Conservation (phyloP, 176 grass and related monocot genomes). For the Luzula sylvatica region DNA sequence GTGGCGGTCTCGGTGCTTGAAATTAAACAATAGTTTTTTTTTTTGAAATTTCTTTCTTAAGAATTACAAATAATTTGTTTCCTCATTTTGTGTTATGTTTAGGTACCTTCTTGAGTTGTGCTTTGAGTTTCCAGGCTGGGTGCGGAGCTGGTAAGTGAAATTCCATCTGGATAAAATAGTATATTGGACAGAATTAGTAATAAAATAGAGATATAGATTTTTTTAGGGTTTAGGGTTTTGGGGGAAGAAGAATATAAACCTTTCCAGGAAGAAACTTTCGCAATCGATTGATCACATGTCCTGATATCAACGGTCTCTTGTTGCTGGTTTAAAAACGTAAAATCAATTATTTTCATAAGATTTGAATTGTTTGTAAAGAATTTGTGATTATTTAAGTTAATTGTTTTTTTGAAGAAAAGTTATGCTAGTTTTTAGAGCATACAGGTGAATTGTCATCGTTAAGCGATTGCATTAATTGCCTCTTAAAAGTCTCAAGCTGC, state of each 20-base stretch:
- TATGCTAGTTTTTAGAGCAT: slow-evolving; percentile 7
- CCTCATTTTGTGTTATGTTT: too few species aligned
- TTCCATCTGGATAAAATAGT: slow-evolving; percentile 36
- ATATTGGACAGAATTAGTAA: neutral
- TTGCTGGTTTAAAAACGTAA: slow-evolving; percentile 18
- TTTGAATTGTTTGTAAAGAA: neutral
- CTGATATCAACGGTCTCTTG: slow-evolving; percentile 68
- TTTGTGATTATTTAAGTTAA: slow-evolving; percentile 4
- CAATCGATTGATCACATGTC: slow-evolving; percentile 56
- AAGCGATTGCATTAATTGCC: slow-evolving; percentile 76
- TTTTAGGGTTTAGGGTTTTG: too few species aligned
- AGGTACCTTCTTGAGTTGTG: slow-evolving; percentile 43
- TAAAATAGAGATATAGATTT: neutral
- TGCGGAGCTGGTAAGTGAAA: slow-evolving; percentile 20
- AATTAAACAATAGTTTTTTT: too few species aligned
- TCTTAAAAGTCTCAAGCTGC: slow-evolving; percentile 90
- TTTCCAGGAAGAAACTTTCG: slow-evolving; percentile 65
- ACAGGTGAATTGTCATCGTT: slow-evolving; percentile 58
- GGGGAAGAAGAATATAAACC: slow-evolving; percentile 10
- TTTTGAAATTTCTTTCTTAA: too few species aligned
- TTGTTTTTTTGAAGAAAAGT: slow-evolving; percentile 1
- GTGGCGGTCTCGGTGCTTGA: slow-evolving; percentile 31
- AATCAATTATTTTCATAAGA: neutral
- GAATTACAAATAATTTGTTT: too few species aligned
- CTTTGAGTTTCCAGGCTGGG: slow-evolving; percentile 28